Base-by-base conservation (phyloP, 1,284 basidiomycete genomes). In the Coniophora puteana region DNA sequence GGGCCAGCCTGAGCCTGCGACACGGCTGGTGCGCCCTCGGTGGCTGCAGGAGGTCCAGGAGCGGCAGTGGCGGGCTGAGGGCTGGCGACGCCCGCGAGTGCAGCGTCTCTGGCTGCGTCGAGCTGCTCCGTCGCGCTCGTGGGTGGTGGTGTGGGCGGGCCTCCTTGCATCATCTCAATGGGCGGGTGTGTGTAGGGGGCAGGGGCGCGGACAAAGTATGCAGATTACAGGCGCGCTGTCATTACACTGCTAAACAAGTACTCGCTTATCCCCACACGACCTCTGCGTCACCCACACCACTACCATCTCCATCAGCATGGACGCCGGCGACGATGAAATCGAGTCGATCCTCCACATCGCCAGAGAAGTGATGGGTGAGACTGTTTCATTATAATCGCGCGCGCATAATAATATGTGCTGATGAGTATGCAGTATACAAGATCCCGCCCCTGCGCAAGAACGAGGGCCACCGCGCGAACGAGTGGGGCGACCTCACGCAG, bases 331-430 rank as follows among this genome's bases (percentile, higher is more conserved):
- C 46, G 85, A 89, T 39, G 86, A 89, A 52, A 83, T 91, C 50
- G 85, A 93, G 62, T 88, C 85, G 36, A 78, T 93, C 48, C 67
- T 94, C 22, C 93, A 89, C 57, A 83, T 94, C 44, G 85, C 80
- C 24, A 74, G 92, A 42, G 91, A 94, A 66, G 74, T 89, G 44
- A 92, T 84, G 67, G 89, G 87, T 85, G n/a, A n/a, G n/a, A n/a
- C n/a, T n/a, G n/a, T n/a, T n/a, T n/a, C 41, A 55, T 47, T 49
- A 13, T 29, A 34, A 13, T 43, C 22, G 37, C 18, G 18, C 13
- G 25, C 35, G 23, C 37, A 37, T 40, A 41, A 18, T 30, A 40
- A 34, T 24, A 38, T 20, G 23, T 42, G 28, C 39, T 52, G 50
- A 51, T 55, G 41, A 51, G 32, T 46, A 39, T 43, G 37, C 54